phyloP scores from a whole-genome alignment of 257 asterid genomes.

The Jasminum sambac region DNA sequence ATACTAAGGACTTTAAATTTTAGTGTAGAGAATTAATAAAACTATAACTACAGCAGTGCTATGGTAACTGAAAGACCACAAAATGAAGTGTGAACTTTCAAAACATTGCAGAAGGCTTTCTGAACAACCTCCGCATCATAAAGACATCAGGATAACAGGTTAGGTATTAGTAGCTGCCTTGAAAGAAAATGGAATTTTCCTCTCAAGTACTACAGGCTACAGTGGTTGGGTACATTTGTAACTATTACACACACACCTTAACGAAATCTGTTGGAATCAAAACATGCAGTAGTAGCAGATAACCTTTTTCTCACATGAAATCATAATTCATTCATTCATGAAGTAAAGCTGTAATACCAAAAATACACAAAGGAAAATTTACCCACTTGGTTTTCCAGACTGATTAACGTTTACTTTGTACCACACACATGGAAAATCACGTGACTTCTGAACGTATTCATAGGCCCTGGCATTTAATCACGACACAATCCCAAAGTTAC shows the following conservation, averaged over 20 bases:
- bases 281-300: neutral
- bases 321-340: constrained; percentile 9
- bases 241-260: neutral
- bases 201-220: constrained; percentile 3
- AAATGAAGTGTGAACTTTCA: neutral
- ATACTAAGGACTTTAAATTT: neutral
- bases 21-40: neutral
- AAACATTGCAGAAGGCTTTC: neutral
- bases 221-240: neutral
- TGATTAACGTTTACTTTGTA: constrained; percentile 78
- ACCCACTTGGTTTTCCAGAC: constrained; percentile 74
- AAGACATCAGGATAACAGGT: neutral
- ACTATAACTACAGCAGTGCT: neutral
- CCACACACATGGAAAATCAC: constrained; percentile 62
- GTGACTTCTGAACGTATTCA: constrained; percentile 73
- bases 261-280: neutral
- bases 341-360: neutral
- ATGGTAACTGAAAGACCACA: neutral
- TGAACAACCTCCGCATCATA: neutral
- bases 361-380: constrained; percentile 28
- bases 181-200: neutral
- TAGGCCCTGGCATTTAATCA: constrained; percentile 71
- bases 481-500: constrained; percentile 27
- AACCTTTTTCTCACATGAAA: neutral
- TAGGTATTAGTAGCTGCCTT: neutral